Evolutionary conservation across 2,329 filamentous ascomycete genomes (phyloP), one percentile per base, ranked within the genome.

Genomic region (Fusarium robinianum): DNA sequence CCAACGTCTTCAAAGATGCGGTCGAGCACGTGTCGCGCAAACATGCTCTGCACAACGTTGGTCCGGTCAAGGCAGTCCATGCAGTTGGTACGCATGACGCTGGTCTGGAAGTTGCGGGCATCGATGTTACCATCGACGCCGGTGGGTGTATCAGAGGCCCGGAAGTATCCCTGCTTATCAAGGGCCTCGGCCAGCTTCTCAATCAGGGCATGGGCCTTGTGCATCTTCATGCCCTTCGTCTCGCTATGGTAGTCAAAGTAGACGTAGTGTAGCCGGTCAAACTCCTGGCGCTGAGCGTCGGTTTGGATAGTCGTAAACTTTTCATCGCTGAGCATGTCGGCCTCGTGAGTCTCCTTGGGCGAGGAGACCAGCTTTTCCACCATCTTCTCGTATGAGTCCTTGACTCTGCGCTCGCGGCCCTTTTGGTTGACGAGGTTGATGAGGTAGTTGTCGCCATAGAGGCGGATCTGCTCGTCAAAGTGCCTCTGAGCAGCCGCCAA

Each of bases 181-280:
- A 99, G 75, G 8, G 86, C 87, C 30, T 88, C 83, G 37, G 83
- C 81, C 39, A 99, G 76, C 63, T 87, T 85, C 57, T 96, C 88
- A 46, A 99, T 77, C 15, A 99, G 79, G 27, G 95, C 77, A 67
- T 92, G 85, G 0, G 92, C 91, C 34, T 91, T 88, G 67, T 99
- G 86, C 88, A 94, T 96, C 63, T 88, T 84, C 61, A 96, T 78
- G 24, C 92, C 92, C 71, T 96, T 96, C 35, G 95, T 99, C 72
- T 99, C 94, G 63, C 86, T 90, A 73, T 99, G 95, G 68, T 95
- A 99, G 72, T 99, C 94, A 65, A 99, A 99, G 74, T 97, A 99
- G 60, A 97, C 73, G 68, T 99, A 99, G 72, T 99, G 92, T 30
- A 99, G 74, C 30, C 85, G 85, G 67, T 96, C 91, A 67, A 87